A percentile compares a stretch with the other conserved stretches of the same genome.
phyloP scores from a whole-genome alignment of 2,329 filamentous ascomycete genomes.

The Cercospora beticola region DNA sequence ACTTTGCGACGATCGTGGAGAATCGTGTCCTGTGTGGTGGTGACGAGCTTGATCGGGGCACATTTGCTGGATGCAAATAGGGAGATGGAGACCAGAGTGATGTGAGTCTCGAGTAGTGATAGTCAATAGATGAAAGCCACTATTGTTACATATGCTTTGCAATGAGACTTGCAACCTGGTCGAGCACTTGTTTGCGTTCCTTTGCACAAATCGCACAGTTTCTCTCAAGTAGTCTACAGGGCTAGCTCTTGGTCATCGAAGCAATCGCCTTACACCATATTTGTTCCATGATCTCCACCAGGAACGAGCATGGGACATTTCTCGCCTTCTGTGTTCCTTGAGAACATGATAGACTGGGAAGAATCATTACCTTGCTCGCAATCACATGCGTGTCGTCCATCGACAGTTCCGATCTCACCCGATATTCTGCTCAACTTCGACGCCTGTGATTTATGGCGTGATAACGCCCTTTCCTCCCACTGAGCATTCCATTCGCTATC shows the following conservation, averaged over 20 bases:
- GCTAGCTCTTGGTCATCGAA: background rate
- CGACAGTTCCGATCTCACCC: background rate
- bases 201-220: background rate
- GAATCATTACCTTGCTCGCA: background rate
- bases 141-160: background rate
- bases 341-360: background rate
- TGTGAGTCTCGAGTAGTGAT: background rate
- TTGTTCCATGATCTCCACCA: background rate
- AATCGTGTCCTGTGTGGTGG: background rate
- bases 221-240: background rate
- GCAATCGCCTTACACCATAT: background rate
- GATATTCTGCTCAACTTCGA: background rate
- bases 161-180: background rate
- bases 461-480: background rate
- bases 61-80: background rate
- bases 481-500: background rate
- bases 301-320: background rate
- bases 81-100: background rate
- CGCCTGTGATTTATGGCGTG: background rate
- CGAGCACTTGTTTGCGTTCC: background rate
- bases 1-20: background rate
- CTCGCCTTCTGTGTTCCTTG: background rate
- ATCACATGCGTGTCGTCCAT: background rate
- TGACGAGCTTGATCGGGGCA: background rate
- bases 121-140: background rate